Base-by-base conservation (phyloP, 257 asterid species). In the Scutellaria barbata region DNA sequence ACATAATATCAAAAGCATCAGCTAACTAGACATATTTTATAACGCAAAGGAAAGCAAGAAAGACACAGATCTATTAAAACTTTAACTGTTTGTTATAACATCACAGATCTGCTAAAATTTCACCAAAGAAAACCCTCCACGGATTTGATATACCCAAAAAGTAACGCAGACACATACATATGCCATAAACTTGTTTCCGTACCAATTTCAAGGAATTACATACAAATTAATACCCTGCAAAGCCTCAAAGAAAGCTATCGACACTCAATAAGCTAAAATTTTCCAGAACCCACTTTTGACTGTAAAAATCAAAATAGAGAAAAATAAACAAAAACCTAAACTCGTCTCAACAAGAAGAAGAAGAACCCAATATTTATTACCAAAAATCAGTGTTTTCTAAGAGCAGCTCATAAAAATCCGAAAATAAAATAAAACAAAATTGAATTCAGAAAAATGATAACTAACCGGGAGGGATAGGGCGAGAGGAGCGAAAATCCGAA, bases 381-480 rank as follows among this genome's bases (percentile, higher is more conserved):
- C 63, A n/a, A 45, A 10, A 55, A 1, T 12, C 22, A 41, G 39
- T 17, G 10, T 40, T 59, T 35, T 14, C 65, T 17, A 30, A 20
- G 8, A 68, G 68, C 33, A 25, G 47, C 17, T 50, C 25, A 45
- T 1, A 30, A 30, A 13, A 58, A 70, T 20, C 10, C 17, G 43
- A 72, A 45, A 10, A 30, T 66, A 4, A 53, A n/a, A 47, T 17
- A 10, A 41, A 39, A 52, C 48, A 9, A 48, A 12, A 70, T 13
- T 66, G 8, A 62, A 41, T 8, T 52, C 40, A 30, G 53, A 72
- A 60, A 62, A 60, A 62, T 20, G 43, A 52, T 45, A 12, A 80
- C 95, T 82, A 69, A 91, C 92, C 98, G 74, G 91, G 85, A 51
- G 88, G 85, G 10, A 81, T 18, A 57, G 92, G 88, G 62, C 96